These are phyloP conservation scores for Mycena rosella DNA, from an alignment of 768 basidiomycete genomes.

Conservation along the genomic window DNA sequence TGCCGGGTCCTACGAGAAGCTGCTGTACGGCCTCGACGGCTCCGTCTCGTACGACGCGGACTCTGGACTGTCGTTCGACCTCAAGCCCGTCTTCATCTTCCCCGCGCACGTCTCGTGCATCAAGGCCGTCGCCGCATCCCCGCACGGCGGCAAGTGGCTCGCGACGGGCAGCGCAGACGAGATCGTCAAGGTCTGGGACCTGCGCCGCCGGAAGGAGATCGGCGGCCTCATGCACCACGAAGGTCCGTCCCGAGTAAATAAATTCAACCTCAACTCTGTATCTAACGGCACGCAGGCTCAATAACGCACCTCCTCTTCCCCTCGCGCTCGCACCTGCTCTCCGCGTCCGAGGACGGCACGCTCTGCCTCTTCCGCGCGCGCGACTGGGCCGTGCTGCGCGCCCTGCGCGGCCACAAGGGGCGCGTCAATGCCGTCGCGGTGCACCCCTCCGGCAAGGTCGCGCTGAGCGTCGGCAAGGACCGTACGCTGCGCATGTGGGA, in stretches of 20 bases:
- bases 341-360: slow-evolving; percentile 93
- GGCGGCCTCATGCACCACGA: slow-evolving; percentile 96
- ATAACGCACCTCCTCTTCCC: slow-evolving; percentile 92
- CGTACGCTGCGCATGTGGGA: slow-evolving; percentile 97
- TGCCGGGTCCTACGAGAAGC: slow-evolving; percentile 96
- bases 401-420: slow-evolving; percentile 94
- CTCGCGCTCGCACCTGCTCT: slow-evolving; percentile 89
- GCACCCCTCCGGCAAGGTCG: slow-evolving; percentile 94
- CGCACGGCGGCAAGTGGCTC: slow-evolving; percentile 94
- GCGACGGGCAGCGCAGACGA: slow-evolving; percentile 97
- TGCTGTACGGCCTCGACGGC: slow-evolving; percentile 91
- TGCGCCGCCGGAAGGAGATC: slow-evolving; percentile 91
- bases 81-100: slow-evolving; percentile 94
- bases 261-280: too few species aligned
- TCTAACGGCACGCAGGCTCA: too few species aligned
- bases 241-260: too few species aligned
- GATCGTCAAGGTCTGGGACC: slow-evolving; percentile 96
- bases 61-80: slow-evolving; percentile 46
- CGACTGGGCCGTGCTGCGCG: slow-evolving; percentile 92
- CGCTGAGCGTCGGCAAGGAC: slow-evolving; percentile 92
- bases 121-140: slow-evolving; percentile 90
- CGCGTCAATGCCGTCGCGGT: slow-evolving; percentile 91
- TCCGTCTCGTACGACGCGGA: slow-evolving; percentile 55
- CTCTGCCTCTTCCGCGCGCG: slow-evolving; percentile 91
- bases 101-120: slow-evolving; percentile 96